Percentiles rank a stretch among this genome's conserved stretches.
phyloP scores from a whole-genome alignment of 768 basidiomycete species.

The Amanita exitialis region DNA sequence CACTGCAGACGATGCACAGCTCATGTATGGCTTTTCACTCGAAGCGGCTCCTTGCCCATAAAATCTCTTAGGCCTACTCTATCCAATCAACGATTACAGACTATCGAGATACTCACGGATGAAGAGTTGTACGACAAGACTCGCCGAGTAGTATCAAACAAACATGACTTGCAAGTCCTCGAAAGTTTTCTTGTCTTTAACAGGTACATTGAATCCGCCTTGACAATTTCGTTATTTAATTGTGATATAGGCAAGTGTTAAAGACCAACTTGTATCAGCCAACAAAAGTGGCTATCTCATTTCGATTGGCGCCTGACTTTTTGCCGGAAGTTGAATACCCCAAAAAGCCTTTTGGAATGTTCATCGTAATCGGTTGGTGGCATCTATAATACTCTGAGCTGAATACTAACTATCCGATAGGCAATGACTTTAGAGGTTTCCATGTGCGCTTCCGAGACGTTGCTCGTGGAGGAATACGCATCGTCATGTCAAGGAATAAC shows the following conservation, averaged over 20 bases:
- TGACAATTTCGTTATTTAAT: not conserved
- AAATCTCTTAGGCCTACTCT: constrained; percentile 66
- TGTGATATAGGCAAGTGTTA: constrained; percentile 57
- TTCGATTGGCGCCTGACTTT: constrained; percentile 90
- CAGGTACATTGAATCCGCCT: constrained; percentile 43
- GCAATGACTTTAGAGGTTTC: constrained; percentile 87
- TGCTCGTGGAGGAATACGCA: constrained; percentile 92
- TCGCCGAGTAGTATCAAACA: constrained; percentile 73
- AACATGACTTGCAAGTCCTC: constrained; percentile 89
- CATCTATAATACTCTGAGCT: constrained; percentile 1
- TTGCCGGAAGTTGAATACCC: constrained; percentile 94
- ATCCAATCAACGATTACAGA: constrained; percentile 90
- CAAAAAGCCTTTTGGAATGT: constrained; percentile 86
- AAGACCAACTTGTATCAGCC: constrained; percentile 99
- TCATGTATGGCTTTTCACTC: constrained; percentile 35
- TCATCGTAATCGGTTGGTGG: constrained; percentile 74
- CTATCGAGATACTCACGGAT: constrained; percentile 73
- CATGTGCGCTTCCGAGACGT: constrained; percentile 96
- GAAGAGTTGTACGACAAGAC: constrained; percentile 84
- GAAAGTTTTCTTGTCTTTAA: constrained; percentile 96
- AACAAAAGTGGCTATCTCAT: constrained; percentile 94
- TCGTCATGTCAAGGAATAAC: constrained; percentile 88
- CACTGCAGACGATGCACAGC: constrained; percentile 47
- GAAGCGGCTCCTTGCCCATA: not conserved
- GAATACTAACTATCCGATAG: constrained; percentile 14